Conservation (phyloP, 345 rosid genomes). For the Stellera chamaejasme region DNA sequence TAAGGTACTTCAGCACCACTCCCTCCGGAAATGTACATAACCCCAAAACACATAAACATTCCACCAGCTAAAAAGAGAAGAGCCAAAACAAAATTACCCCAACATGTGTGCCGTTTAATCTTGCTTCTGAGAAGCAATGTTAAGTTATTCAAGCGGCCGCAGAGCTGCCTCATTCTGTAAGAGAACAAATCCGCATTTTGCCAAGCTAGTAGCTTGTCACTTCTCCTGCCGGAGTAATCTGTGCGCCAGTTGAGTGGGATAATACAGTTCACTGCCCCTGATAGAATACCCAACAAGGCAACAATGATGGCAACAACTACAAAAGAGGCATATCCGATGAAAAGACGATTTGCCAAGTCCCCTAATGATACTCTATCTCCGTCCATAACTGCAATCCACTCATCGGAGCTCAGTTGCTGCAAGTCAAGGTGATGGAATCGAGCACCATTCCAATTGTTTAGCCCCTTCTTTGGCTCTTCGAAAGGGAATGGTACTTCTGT, state of each 20-base stretch:
- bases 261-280: slow-evolving; percentile 66
- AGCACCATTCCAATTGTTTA: slow-evolving; percentile 68
- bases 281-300: slow-evolving; percentile 43
- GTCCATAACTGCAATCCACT: slow-evolving; percentile 65
- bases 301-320: slow-evolving; percentile 36
- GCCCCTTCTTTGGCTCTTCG: slow-evolving; percentile 38
- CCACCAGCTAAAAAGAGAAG: slow-evolving; percentile 35
- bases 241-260: slow-evolving; percentile 71
- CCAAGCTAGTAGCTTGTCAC: slow-evolving; percentile 32
- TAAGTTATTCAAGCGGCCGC: slow-evolving; percentile 55
- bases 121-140: slow-evolving; percentile 45
- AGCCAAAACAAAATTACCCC: slow-evolving; percentile 40
- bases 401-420: slow-evolving; percentile 56
- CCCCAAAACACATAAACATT: slow-evolving; percentile 38
- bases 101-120: slow-evolving; percentile 35
- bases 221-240: slow-evolving; percentile 45
- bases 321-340: slow-evolving; percentile 55
- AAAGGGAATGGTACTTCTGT: slow-evolving; percentile 47
- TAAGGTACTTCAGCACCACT: slow-evolving; percentile 59
- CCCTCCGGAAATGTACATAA: slow-evolving; percentile 56
- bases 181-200: slow-evolving; percentile 39
- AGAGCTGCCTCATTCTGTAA: slow-evolving; percentile 48
- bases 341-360: slow-evolving; percentile 33
- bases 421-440: slow-evolving; percentile 73
- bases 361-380: slow-evolving; percentile 82